Evolutionary conservation across 106 monocot genomes (phyloP), one percentile per base, ranked within the genome.

Genomic region (Platanthera guangdongensis): DNA sequence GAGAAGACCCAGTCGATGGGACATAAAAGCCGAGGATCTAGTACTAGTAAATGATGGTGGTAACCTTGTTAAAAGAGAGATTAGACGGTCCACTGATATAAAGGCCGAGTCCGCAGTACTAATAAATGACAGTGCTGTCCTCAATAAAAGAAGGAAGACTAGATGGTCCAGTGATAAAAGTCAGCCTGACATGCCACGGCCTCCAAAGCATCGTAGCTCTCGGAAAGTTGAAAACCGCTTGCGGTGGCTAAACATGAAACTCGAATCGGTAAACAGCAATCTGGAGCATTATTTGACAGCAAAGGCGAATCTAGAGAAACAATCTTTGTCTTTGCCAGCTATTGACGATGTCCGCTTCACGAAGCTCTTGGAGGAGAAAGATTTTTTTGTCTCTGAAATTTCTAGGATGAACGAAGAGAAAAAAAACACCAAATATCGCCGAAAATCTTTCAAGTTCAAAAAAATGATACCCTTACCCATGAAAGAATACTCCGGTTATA

Each of bases 401-500:
- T 89, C 91, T 72, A 84, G 75, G 47, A 68, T 72, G 59, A 97
- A 91, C 74, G 89, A 91, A 8, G 91, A 94, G 9, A 91, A 94
- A 70, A 84, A 86, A n/a, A 89, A 91, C 6, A 91, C 97, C 2
- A 84, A 91, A 1, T 91, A 93, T 76, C 91, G 89, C 68, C 87
- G 91, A 14, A 93, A 90, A 0, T 89, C 94, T 88, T 85, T 6
- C 87, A 94, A 89, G 81, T 83, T 94, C 45, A 84, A 88, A 67
- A 97, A 97, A 79, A 97, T 94, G 82, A 78, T 97, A 9, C 92
- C 89, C 76, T 89, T 97, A 21, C 97, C 97, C 0, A 88, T 93
- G 88, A 97, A 97, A 68, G 97, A 97, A 79, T 97, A 86, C 72
- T 93, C 97, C 0, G 91, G 91, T 7, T 97, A 97, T 72, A 97